Base-by-base conservation (phyloP, 2,329 filamentous ascomycete species). In the Aspergillus sp. region DNA sequence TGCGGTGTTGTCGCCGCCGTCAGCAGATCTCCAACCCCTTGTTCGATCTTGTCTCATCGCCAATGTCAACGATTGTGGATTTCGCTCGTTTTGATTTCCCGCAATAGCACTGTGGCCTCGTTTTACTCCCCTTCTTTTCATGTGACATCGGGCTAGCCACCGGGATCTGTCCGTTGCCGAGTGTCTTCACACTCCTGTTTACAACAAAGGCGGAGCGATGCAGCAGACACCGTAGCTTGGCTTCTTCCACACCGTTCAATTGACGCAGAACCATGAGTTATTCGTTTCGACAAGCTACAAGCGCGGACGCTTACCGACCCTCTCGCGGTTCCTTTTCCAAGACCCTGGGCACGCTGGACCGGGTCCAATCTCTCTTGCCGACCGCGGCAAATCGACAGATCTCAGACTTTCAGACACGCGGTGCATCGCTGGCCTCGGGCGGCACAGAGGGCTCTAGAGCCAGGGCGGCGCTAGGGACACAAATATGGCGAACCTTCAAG, bases 181-280 rank as follows among this genome's bases (percentile, higher is more conserved):
- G 18, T 50, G 10, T 32, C 50, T 45, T 32, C 31, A 14, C 42
- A 42, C 46, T 58, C 20, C 42, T 24, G 47, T 57, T 12, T 61
- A 42, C 29, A 56, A 45, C 57, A 56, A 60, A 54, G 51, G 36
- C 56, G 57, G 58, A 63, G 65, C 66, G 60, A 68, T 68, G 66
- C 60, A 54, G 55, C 56, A 47, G 51, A 32, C 55, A 56, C 56
- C 54, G 39, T 65, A 57, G 59, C 54, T 57, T 57, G 56, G 53
- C 63, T 52, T 54, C 59, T 54, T 53, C 57, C 54, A 57, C 63
- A 57, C 63, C 54, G 54, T 55, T 29, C 58, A 57, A 54, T 57
- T 60, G 57, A 61, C 52, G 60, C 54, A 53, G 49, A 56, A 67
- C 61, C 49, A 75, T 76, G 74, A 76, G 69, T 60, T 75, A 75